A percentile compares a stretch with the other conserved stretches of the same genome.
Evolutionary conservation across 2,329 filamentous ascomycete genomes (phyloP).

Genomic region (Aspergillus luchuensis): DNA sequence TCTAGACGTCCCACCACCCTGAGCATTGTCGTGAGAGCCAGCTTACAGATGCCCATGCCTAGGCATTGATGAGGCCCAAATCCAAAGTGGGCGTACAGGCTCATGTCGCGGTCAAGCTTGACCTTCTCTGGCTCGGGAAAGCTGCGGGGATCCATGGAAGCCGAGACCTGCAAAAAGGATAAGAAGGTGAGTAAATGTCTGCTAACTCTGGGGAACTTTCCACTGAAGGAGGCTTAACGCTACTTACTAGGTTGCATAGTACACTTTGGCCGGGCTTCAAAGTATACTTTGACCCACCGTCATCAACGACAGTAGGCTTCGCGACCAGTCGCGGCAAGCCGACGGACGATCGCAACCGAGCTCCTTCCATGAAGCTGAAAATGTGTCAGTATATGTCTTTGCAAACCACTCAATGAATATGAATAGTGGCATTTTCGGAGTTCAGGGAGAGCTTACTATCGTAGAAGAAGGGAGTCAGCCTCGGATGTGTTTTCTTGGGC

Average conservation of each 20-base stretch:
- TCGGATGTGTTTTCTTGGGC: constrained; percentile 48
- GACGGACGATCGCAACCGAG: constrained; percentile 42
- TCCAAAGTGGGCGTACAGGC: constrained; percentile 66
- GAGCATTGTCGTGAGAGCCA: constrained; percentile 43
- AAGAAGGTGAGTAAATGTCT: not conserved
- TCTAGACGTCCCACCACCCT: constrained; percentile 45
- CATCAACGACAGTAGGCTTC: constrained; percentile 36
- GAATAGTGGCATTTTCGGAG: not conserved
- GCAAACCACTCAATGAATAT: not conserved
- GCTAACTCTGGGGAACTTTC: not conserved
- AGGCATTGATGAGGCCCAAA: constrained; percentile 65
- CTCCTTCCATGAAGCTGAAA: constrained; percentile 44
- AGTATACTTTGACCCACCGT: constrained; percentile 34
- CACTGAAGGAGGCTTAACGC: not conserved
- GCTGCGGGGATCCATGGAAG: constrained; percentile 38
- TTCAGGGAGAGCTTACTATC: constrained; percentile 48
- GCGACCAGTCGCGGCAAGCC: constrained; percentile 40
- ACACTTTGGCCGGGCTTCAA: constrained; percentile 41
- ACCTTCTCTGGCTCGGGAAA: constrained; percentile 51
- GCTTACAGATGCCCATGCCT: constrained; percentile 45
- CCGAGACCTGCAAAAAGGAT: constrained; percentile 31
- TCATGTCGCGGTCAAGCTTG: constrained; percentile 62
- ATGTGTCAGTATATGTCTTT: not conserved
- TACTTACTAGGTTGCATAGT: constrained; percentile 40
- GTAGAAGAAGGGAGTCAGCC: constrained; percentile 52